These are phyloP conservation scores for Monilinia aucupariae DNA, from an alignment of 2,329 filamentous ascomycete species.

Conservation along the genomic window DNA sequence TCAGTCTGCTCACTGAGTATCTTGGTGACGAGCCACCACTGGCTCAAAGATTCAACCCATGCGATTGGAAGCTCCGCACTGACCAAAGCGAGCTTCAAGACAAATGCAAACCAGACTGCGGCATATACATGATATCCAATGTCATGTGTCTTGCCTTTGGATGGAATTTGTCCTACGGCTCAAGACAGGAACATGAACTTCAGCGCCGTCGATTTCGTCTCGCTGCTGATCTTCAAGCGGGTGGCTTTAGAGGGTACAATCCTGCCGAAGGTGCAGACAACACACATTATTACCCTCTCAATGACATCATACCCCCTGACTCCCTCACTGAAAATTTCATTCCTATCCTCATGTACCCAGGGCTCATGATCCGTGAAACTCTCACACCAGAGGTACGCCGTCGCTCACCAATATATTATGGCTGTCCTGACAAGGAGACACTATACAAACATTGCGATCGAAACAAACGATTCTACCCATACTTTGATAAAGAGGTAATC, in stretches of 20 bases:
- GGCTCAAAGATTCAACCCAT: slow-evolving; percentile 9
- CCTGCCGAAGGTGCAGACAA: neutral
- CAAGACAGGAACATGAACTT: neutral
- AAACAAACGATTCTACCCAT: slow-evolving; percentile 6
- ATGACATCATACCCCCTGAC: neutral
- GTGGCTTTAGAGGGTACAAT: neutral
- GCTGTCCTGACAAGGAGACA: neutral
- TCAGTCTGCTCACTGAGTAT: neutral
- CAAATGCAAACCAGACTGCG: neutral
- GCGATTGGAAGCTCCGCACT: slow-evolving; percentile 4
- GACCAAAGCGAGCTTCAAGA: slow-evolving; percentile 4
- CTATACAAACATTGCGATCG: neutral
- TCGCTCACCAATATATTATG: slow-evolving; percentile 10
- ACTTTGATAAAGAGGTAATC: neutral
- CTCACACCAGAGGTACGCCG: neutral
- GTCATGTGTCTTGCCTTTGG: slow-evolving; percentile 11
- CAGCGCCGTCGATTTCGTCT: neutral
- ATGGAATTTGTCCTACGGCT: neutral
- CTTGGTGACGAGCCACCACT: slow-evolving; percentile 4
- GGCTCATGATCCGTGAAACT: neutral
- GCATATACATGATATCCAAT: neutral
- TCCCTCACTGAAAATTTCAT: neutral
- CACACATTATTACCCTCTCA: slow-evolving; percentile 8
- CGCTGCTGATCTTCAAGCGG: neutral
- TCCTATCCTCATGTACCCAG: neutral